Base-by-base conservation (phyloP, 2,329 filamentous ascomycete species). In the Dactylellina sp. region DNA sequence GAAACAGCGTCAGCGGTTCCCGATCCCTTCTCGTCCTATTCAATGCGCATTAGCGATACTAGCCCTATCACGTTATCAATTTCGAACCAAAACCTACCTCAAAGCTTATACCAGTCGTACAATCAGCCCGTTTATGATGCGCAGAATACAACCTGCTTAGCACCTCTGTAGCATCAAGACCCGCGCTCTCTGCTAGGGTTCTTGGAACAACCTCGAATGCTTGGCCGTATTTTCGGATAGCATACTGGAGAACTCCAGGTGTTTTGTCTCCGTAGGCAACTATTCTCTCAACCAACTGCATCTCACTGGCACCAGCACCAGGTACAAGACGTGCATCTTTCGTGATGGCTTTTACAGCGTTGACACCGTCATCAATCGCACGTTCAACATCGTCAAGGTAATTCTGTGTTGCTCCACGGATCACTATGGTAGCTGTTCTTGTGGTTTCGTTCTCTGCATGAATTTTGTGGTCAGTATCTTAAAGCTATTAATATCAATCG, bases 281-380 rank as follows among this genome's bases (percentile, higher is more conserved):
- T 85, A 99, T 91, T 80, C 93, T 89, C 85, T 97, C 93, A 59
- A 96, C 90, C 72, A 99, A 87, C 83, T 97, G 92, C 81, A 96
- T 89, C 83, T 99, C 95, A 75, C 94, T 92, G 52, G 95, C 94
- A 79, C 95, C 96, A 28, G 95, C 95, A 77, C 95, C 95, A 39
- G 95, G 93, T 0, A 99, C 93, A 70, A 99, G 86, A 76, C 93
- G 88, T 5, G 94, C 85, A 81, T 99, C 96, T 81, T 91, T 91
- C 75, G 95, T 98, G 81, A 99, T 96, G 77, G 95, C 95, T 85
- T 99, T 99, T 82, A 99, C 91, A 59, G 96, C 96, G 80, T 98
- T 99, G 81, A 99, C 95, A 77, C 95, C 95, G 78, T 99, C 95
- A 79, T 99, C 95, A 65, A 99, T 93, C 56, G 95, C 95, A 76